A percentile compares a stretch with the other conserved stretches of the same genome.
Conservation (phyloP, 805 yeast species). For the Starmerella bombi region DNA sequence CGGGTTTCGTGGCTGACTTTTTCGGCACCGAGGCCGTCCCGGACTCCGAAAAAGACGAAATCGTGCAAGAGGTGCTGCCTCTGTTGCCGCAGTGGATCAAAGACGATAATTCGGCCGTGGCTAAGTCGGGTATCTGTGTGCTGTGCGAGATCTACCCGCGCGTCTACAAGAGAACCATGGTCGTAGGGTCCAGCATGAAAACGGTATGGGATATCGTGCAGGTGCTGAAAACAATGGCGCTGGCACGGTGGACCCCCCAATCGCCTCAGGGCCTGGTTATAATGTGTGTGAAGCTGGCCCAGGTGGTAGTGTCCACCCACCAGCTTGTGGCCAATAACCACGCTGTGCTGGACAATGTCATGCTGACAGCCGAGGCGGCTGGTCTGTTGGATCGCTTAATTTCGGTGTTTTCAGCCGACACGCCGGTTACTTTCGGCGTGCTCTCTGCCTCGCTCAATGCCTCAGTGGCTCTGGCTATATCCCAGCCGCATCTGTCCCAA, state of each 20-base stretch:
- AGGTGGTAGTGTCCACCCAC: slow-evolving; percentile 39
- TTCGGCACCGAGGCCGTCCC: slow-evolving; percentile 24
- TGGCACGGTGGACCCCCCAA: slow-evolving; percentile 43
- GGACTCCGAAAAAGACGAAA: slow-evolving; percentile 16
- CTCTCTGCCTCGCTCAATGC: slow-evolving; percentile 59
- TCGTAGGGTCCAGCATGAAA: slow-evolving; percentile 29
- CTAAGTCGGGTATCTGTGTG: slow-evolving; percentile 31
- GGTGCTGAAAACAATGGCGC: slow-evolving; percentile 44
- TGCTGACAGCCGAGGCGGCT: slow-evolving; percentile 58
- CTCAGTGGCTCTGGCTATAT: slow-evolving; percentile 46
- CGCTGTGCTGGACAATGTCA: slow-evolving; percentile 41
- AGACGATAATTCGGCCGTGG: slow-evolving; percentile 22
- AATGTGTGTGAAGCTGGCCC: slow-evolving; percentile 62
- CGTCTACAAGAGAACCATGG: slow-evolving; percentile 29
- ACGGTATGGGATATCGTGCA: slow-evolving; percentile 43
- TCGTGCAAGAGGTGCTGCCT: slow-evolving; percentile 25
- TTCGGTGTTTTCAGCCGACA: slow-evolving; percentile 30
- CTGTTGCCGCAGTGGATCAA: slow-evolving; percentile 21
- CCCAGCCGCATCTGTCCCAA: slow-evolving; percentile 44
- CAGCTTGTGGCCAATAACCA: slow-evolving; percentile 31
- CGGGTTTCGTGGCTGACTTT: slow-evolving; percentile 29
- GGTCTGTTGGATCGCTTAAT: slow-evolving; percentile 55
- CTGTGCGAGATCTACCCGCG: slow-evolving; percentile 35
- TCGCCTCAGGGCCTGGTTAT: slow-evolving; percentile 38
- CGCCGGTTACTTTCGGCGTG: slow-evolving; percentile 41